A percentile compares a stretch with the other conserved stretches of the same genome.
Conservation (phyloP, 805 yeast genomes). For the Hanseniaspora osmophila region DNA sequence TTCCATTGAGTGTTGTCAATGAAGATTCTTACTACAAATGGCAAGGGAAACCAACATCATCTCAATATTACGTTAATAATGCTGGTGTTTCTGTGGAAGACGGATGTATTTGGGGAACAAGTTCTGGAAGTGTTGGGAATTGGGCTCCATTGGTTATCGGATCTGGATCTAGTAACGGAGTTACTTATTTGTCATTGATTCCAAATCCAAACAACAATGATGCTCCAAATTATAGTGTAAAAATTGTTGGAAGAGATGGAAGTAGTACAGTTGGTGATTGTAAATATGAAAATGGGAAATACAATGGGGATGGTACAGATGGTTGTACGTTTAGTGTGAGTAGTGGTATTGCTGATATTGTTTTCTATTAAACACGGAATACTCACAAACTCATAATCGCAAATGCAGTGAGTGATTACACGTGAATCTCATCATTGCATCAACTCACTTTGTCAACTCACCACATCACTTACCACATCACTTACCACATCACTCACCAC, state of each 20-base stretch:
- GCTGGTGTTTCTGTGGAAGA: constrained; percentile 58
- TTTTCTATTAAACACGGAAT: constrained; percentile 28
- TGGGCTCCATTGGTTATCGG: constrained; percentile 74
- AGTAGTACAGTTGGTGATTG: constrained; percentile 55
- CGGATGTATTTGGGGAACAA: constrained; percentile 60
- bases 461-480: too few relatives aligned
- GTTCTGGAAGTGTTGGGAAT: constrained; percentile 51
- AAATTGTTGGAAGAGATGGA: constrained; percentile 60
- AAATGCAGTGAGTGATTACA: too few relatives aligned
- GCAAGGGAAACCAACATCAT: constrained; percentile 50
- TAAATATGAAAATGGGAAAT: constrained; percentile 63
- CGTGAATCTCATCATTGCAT: too few relatives aligned
- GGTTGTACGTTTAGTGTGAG: constrained; percentile 69
- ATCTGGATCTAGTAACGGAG: constrained; percentile 51
- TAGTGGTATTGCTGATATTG: constrained; percentile 47
- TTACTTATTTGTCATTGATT: constrained; percentile 55
- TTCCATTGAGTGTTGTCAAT: constrained; percentile 47
- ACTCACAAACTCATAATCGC: too few relatives aligned
- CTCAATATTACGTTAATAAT: constrained; percentile 64
- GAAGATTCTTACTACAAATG: constrained; percentile 44
- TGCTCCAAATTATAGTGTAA: constrained; percentile 48
- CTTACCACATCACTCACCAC: too few relatives aligned
- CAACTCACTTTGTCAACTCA: too few relatives aligned
- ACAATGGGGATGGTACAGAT: constrained; percentile 50
- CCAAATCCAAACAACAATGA: constrained; percentile 60